phyloP scores from a whole-genome alignment of 345 rosid species.

The Carallia pectinifolia region DNA sequence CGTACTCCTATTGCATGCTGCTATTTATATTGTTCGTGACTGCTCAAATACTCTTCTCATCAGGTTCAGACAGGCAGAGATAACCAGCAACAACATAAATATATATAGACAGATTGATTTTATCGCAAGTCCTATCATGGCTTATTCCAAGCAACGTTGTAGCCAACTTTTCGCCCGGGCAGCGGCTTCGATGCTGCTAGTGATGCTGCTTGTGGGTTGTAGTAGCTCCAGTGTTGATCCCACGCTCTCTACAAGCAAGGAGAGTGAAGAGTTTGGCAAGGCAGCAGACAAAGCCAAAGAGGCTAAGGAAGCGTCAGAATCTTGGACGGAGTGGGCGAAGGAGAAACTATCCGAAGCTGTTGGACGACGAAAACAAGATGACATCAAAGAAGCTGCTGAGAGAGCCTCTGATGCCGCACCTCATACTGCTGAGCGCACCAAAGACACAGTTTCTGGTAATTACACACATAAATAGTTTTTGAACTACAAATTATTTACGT shows the following conservation, averaged over 20 bases:
- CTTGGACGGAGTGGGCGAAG: slow-evolving; percentile 61
- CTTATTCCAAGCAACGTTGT: slow-evolving; percentile 6
- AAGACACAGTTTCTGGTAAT: slow-evolving; percentile 45
- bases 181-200: slow-evolving; percentile 5
- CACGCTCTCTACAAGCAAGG: slow-evolving; percentile 19
- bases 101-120: no score
- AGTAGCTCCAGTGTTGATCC: slow-evolving; percentile 24
- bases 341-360: slow-evolving; percentile 41
- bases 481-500: no score
- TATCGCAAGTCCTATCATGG: slow-evolving; percentile 17
- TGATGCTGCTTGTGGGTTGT: slow-evolving; percentile 5
- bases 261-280: slow-evolving; percentile 13
- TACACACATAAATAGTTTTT: no score
- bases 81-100: no score
- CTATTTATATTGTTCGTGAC: no score
- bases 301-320: slow-evolving; percentile 33
- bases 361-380: slow-evolving; percentile 36
- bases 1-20: no score
- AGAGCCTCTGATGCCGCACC: slow-evolving; percentile 26
- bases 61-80: no score
- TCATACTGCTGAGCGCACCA: slow-evolving; percentile 25
- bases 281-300: slow-evolving; percentile 17
- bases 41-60: no score
- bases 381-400: slow-evolving; percentile 21
- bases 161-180: slow-evolving; percentile 13